These are phyloP conservation scores for Pyrenophora teres DNA, from an alignment of 2,329 filamentous ascomycete genomes.

Conservation along the genomic window DNA sequence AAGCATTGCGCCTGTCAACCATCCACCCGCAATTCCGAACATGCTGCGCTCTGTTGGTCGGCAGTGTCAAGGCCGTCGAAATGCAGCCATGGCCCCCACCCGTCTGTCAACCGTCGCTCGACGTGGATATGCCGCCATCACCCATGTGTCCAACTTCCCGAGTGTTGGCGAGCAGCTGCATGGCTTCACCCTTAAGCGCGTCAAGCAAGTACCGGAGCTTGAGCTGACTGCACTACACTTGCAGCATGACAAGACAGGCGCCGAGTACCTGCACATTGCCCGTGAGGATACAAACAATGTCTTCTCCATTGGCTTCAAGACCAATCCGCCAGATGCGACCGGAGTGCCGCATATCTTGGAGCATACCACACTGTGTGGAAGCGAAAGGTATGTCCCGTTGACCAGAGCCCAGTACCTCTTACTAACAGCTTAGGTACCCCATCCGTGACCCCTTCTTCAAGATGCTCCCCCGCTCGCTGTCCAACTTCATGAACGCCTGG, in stretches of 20 bases:
- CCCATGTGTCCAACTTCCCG: slow-evolving; percentile 75
- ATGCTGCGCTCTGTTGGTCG: slow-evolving; percentile 47
- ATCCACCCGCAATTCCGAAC: slow-evolving; percentile 8
- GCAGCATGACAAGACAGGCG: slow-evolving; percentile 91
- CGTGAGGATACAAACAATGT: slow-evolving; percentile 98
- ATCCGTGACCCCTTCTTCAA: slow-evolving; percentile 99
- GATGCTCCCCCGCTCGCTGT: slow-evolving; percentile 97
- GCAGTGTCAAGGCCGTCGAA: slow-evolving; percentile 31
- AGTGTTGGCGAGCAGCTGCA: slow-evolving; percentile 83
- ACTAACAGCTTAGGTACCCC: slow-evolving; percentile 68
- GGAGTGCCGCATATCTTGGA: slow-evolving; percentile 96
- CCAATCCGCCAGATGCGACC: slow-evolving; percentile 94
- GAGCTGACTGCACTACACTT: slow-evolving; percentile 90
- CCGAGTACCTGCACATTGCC: slow-evolving; percentile 93
- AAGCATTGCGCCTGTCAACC: slow-evolving; percentile 4
- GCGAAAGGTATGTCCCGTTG: slow-evolving; percentile 70
- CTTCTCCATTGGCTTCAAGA: slow-evolving; percentile 99
- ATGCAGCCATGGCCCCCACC: slow-evolving; percentile 12
- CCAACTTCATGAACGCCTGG: slow-evolving; percentile 99
- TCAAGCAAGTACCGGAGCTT: slow-evolving; percentile 91
- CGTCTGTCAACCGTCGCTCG: slow-evolving; percentile 18
- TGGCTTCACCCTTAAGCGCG: slow-evolving; percentile 87
- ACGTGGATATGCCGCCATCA: slow-evolving; percentile 65
- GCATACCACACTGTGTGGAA: slow-evolving; percentile 95
- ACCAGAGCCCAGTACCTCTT: not conserved